Evolutionary conservation across 1,284 basidiomycete genomes (phyloP).

Genomic region (Meira nashicola): DNA sequence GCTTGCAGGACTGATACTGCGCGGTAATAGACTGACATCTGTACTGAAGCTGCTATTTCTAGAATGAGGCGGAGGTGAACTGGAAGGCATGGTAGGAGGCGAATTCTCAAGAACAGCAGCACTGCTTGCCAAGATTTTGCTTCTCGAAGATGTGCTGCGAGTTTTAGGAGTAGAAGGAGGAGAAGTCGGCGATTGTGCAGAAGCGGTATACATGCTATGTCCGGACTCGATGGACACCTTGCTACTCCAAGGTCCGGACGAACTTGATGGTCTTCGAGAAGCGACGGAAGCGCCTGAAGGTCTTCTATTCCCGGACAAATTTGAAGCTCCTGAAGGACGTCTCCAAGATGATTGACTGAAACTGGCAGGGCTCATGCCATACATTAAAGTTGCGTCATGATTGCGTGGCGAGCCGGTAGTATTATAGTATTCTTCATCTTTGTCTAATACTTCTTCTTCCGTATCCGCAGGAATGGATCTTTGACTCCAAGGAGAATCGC

Average conservation of each 20-base stretch:
- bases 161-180: not conserved
- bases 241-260: no score
- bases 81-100: no score
- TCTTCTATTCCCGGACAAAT: not conserved
- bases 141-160: not conserved
- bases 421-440: no score
- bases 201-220: no score
- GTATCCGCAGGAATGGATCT: no score
- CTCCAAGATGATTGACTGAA: no score
- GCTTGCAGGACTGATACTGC: not conserved
- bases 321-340: not conserved
- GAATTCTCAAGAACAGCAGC: not conserved
- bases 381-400: no score
- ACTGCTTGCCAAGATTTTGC: constrained; percentile 1
- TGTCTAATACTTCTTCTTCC: no score
- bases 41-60: constrained; percentile 1
- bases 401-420: no score
- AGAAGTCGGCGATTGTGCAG: not conserved
- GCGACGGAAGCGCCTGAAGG: not conserved
- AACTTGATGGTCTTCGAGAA: not conserved
- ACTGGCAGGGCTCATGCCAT: no score
- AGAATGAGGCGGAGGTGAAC: not conserved
- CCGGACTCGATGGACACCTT: not conserved
- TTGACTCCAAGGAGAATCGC: no score
- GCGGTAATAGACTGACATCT: not conserved